Evolutionary conservation across 371 early-diverging fungal genomes (phyloP).

Genomic region (Mucor mucedo): DNA sequence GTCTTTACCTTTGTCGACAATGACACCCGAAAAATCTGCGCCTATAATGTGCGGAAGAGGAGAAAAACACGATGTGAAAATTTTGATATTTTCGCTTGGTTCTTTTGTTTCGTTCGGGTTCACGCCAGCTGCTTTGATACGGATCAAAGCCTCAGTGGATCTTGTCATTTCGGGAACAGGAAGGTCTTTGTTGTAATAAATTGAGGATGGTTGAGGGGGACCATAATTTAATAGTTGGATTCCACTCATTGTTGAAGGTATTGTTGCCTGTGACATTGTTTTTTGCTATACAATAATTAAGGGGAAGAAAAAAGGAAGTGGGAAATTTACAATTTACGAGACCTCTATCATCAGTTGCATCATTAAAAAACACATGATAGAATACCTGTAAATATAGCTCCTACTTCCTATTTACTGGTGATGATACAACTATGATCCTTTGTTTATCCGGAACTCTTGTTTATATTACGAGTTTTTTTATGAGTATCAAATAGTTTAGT

Average conservation of each 20-base stretch:
- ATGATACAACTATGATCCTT: too few relatives aligned
- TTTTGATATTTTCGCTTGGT: constrained; percentile 27
- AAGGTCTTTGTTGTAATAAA: constrained; percentile 30
- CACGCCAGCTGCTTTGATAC: constrained; percentile 59
- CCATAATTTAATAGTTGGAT: constrained; percentile 39
- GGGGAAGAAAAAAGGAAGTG: background rate
- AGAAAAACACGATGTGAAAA: background rate
- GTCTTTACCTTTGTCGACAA: constrained; percentile 46
- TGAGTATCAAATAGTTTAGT: too few relatives aligned
- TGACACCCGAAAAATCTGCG: constrained; percentile 49
- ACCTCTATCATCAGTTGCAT: too few relatives aligned
- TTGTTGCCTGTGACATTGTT: background rate
- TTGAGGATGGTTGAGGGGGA: constrained; percentile 22
- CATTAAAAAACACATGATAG: too few relatives aligned
- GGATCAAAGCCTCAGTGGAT: constrained; percentile 50
- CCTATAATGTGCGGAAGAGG: constrained; percentile 40
- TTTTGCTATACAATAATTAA: background rate
- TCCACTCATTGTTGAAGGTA: constrained; percentile 32
- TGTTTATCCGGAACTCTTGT: too few relatives aligned
- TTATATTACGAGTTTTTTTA: too few relatives aligned
- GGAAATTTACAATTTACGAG: background rate
- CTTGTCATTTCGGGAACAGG: constrained; percentile 30
- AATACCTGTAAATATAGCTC: too few relatives aligned
- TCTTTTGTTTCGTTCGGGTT: constrained; percentile 68
- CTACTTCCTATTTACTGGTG: too few relatives aligned